Evolutionary conservation across 2,329 filamentous ascomycete species (phyloP), one percentile per base, ranked within the genome.

Genomic region (Fusarium multiceps): DNA sequence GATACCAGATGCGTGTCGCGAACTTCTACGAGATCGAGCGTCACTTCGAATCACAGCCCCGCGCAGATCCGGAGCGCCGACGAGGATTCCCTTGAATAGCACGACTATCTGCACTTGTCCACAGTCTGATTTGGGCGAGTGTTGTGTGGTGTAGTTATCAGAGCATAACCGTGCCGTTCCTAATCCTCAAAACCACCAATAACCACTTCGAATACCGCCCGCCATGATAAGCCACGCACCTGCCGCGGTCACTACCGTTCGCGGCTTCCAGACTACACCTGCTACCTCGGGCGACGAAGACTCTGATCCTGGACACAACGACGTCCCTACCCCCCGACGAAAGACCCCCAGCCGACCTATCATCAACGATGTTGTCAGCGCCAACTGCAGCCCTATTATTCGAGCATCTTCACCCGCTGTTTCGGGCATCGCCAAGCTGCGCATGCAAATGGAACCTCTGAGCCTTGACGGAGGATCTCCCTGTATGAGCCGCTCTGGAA

Each of bases 361-460:
- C 45, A 78, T 89, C 54, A 80, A 87, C 75, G 87, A 89, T 77
- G 83, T 89, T 18, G 85, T 89, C 71, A 89, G 87, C 77, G 85
- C 86, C 59, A 83, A 92, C 78, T 90, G 88, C 79, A 90, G 88
- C 78, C 89, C 89, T 10, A 77, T 84, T 55, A 78, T 91, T 66
- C 85, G 87, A 49, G 81, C 79, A 27, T 78, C 82, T 18, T 88
- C 87, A 20, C 86, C 87, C 13, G 84, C 82, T 50, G 75, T 89
- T 30, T 90, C 91, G 63, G 94, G 93, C 49, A 94, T 98, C 74
- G 92, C 93, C 75, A 92, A 91, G 74, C 83, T 98, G 75, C 93
- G 93, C 77, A 85, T 91, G 78, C 91, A 96, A 76, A 85, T 97
- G 61, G 94, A 97, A 66, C 89, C 90, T 4, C 83, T 98, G 56